Evolutionary conservation across 768 basidiomycete species (phyloP), one percentile per base, ranked within the genome.

Genomic region (Auricularia cornea): DNA sequence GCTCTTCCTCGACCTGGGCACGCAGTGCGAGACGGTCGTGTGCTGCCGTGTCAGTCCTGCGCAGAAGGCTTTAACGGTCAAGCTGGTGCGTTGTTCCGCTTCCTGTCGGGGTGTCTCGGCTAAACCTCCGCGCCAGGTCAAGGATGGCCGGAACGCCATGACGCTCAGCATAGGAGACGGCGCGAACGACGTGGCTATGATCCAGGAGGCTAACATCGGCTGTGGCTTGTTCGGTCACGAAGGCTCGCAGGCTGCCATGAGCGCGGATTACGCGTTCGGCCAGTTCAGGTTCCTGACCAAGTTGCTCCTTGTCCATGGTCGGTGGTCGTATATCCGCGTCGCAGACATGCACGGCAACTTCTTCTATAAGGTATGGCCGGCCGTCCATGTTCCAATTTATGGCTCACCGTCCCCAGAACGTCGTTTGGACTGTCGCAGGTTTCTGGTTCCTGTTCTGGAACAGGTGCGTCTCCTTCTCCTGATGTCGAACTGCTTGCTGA

Each of bases 141-240:
- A 98, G 70, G 94, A 98, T 68, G 96, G 96, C 11, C 85, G 89
- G 57, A 88, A 92, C 59, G 94, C 94, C 0, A 97, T 98, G 96
- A 96, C 95, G 1, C 74, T 98, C 31, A 91, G 95, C 0, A 98
- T 99, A 61, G 96, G 96, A 11, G 96, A 98, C 69, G 94, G 93
- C 62, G 96, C 96, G 18, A 98, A 98, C 71, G 96, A 98, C 71
- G 96, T 98, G 28, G 94, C 95, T 5, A 98, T 98, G 96, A 98
- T 98, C 64, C 96, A 98, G 72, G 96, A 96, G 70, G 96, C 96
- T n/a, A 94, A 98, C 73, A 89, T 98, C 67, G 96, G 96, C 3
- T 92, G 94, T 70, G 96, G 96, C 26, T 78, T 98, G 30, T 84
- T 92, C 68, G 96, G 96, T 54, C 83, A 95, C 40, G 96, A 98